phyloP scores from a whole-genome alignment of 352 stramenopile species.

The Aphanomyces astaci region DNA sequence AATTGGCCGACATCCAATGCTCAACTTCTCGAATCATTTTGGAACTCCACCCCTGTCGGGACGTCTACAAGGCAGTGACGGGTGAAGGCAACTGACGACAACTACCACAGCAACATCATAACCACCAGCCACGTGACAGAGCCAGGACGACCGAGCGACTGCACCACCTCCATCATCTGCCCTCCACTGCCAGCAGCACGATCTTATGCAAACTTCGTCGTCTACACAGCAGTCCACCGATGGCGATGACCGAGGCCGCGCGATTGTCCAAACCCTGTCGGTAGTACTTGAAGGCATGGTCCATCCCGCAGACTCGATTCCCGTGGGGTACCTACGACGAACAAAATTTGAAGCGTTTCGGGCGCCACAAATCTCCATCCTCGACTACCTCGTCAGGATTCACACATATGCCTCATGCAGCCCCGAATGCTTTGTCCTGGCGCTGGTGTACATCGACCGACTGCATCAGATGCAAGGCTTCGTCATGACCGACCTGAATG shows the following conservation, averaged over 20 bases:
- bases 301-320: constrained; percentile 48
- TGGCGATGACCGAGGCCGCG: constrained; percentile 62
- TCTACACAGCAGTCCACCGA: constrained; percentile 21
- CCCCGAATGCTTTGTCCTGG: constrained; percentile 97
- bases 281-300: constrained; percentile 76
- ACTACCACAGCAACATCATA: not conserved
- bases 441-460: constrained; percentile 98
- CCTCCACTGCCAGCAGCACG: not conserved
- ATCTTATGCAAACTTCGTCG: not conserved
- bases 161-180: not conserved
- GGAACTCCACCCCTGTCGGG: not conserved
- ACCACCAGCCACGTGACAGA: not conserved
- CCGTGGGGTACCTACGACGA: constrained; percentile 44
- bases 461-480: constrained; percentile 96
- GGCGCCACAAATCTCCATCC: constrained; percentile 68
- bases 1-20: constrained; percentile 13
- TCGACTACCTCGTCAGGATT: constrained; percentile 86
- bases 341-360: constrained; percentile 84
- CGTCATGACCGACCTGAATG: constrained; percentile 94
- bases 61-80: not conserved
- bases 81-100: not conserved
- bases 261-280: constrained; percentile 72
- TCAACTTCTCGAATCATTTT: constrained; percentile 17
- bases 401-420: constrained; percentile 98
- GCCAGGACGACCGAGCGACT: not conserved